Conservation (phyloP, 805 yeast genomes). For the Ogataea methylovora region DNA sequence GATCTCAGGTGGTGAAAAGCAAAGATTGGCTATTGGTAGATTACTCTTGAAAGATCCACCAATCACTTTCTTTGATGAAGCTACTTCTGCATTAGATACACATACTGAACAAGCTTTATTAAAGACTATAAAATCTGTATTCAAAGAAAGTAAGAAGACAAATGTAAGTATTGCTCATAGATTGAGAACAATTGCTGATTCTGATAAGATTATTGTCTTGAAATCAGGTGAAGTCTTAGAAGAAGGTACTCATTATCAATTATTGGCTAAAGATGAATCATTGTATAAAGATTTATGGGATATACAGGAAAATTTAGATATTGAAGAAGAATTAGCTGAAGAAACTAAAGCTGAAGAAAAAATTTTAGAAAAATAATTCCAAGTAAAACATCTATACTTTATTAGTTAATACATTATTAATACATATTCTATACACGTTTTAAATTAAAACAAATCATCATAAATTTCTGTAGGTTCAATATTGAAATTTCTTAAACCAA, state of each 20-base stretch:
- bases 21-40: slow-evolving; percentile 88
- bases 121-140: slow-evolving; percentile 62
- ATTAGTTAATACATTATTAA: no score
- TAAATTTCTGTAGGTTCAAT: slow-evolving; percentile 9
- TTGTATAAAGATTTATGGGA: slow-evolving; percentile 82
- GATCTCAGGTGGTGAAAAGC: slow-evolving; percentile 99
- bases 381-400: no score
- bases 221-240: slow-evolving; percentile 74
- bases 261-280: slow-evolving; percentile 47
- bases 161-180: slow-evolving; percentile 92
- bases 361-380: no score
- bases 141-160: slow-evolving; percentile 52
- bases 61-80: slow-evolving; percentile 93
- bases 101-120: slow-evolving; percentile 87
- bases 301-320: slow-evolving; percentile 75
- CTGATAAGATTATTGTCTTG: slow-evolving; percentile 88
- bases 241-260: slow-evolving; percentile 72
- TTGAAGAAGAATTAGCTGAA: slow-evolving; percentile 34
- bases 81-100: slow-evolving; percentile 93
- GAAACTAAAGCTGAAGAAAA: slow-evolving; percentile 22
- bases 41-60: slow-evolving; percentile 80
- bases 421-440: no score
- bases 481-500: slow-evolving; percentile 7
- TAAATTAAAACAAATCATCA: slow-evolving; percentile 9
- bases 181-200: slow-evolving; percentile 85